phyloP scores from a whole-genome alignment of 78 protist genomes.

The Dictyostelium citrinum region DNA sequence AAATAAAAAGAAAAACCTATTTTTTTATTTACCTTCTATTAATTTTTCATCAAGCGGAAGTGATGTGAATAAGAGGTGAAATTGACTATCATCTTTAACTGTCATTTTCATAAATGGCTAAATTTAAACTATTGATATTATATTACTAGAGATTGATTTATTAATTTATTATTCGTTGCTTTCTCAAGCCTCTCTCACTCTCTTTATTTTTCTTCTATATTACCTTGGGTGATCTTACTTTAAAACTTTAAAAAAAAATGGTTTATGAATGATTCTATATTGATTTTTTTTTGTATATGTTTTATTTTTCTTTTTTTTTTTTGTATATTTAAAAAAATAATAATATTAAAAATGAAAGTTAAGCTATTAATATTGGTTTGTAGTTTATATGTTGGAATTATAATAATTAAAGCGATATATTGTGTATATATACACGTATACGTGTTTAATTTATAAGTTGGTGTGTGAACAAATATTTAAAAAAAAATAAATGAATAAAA shows the following conservation, averaged over 20 bases:
- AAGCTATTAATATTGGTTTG: not conserved
- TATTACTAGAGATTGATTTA: not conserved
- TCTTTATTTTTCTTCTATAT: not conserved
- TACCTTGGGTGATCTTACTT: not conserved
- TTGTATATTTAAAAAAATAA: not conserved
- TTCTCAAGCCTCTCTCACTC: too few species aligned
- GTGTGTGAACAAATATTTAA: not conserved
- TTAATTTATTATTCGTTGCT: not conserved
- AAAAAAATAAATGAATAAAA: not conserved
- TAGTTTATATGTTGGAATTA: not conserved
- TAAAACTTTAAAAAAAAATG: not conserved
- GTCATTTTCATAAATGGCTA: conserved; percentile 44
- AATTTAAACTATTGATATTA: not conserved
- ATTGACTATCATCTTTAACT: conserved; percentile 56
- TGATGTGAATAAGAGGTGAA: conserved; percentile 38
- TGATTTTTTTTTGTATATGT: not conserved
- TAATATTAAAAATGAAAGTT: not conserved
- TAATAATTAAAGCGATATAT: not conserved
- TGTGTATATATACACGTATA: not conserved
- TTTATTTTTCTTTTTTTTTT: not conserved
- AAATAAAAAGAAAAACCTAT: not conserved
- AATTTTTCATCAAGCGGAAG: conserved; percentile 63
- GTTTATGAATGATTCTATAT: not conserved
- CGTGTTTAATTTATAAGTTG: not conserved
- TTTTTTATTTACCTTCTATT: conserved; percentile 40